Evolutionary conservation across 2,329 filamentous ascomycete genomes (phyloP), one percentile per base, ranked within the genome.

Genomic region (Xylariaceae sp.): DNA sequence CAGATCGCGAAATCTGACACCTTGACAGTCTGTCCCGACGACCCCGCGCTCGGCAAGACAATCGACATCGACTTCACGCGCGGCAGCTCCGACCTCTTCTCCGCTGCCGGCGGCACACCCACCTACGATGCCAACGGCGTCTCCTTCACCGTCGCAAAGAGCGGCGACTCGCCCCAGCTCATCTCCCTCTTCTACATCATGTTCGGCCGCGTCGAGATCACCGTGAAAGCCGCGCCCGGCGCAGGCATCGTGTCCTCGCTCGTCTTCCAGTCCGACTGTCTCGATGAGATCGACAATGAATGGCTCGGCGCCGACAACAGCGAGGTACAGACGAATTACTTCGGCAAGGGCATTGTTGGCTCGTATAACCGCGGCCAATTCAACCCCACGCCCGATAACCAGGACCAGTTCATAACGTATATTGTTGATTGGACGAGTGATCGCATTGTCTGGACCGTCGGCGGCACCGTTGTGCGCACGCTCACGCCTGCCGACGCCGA

Each of bases 231-330:
- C 30, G 92, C 94, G 8, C 88, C 92, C 0, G 94, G 94, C 6
- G 86, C 84, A 8, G 94, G 94, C 61, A 97, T 99, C 68, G 92
- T 99, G 65, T 96, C 90, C 74, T 94, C 91, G 51, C 82, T 94
- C 10, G 91, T 99, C 7, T 79, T 99, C 65, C 88, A 96, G 76
- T 97, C 92, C 11, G 93, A 97, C 73, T 84, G 85, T 69, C 82
- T 97, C 50, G 94, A 99, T 75, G 94, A 99, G 78, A 96, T 99
- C 70, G 94, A 99, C 74, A 89, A 93, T 79, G 94, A 99, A 75
- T 97, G 92, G 90, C 83, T 99, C 23, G 94, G 94, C 59, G 85
- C 87, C 57, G 83, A 90, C 71, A 76, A 82, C 64, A 78, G 79
- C 59, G 81, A 96, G 74, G 89, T 96, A n/a, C 94, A 99, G 76